These are phyloP conservation scores for Aspergillus melleus DNA, from an alignment of 2,329 filamentous ascomycete genomes.

Conservation along the genomic window DNA sequence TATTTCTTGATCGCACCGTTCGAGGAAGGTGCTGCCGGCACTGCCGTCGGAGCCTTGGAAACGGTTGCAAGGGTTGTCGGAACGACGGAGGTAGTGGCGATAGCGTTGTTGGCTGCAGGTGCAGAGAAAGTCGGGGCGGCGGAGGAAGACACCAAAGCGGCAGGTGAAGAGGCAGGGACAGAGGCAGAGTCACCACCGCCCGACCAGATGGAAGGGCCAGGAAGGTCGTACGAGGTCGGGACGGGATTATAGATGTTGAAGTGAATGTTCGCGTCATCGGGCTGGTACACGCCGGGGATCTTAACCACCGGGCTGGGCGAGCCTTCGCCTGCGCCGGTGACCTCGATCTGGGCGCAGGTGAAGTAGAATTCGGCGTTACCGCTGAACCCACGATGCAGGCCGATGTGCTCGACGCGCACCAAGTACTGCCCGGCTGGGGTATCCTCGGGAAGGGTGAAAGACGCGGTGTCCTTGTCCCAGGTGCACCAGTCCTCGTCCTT, in stretches of 20 bases:
- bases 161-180: background rate
- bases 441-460: constrained; percentile 45
- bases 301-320: constrained; percentile 11
- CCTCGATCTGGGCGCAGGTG: constrained; percentile 45
- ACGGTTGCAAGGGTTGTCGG: background rate
- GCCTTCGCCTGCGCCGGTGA: constrained; percentile 43
- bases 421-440: constrained; percentile 51
- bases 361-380: constrained; percentile 52
- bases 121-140: background rate
- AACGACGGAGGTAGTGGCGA: background rate
- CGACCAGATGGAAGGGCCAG: constrained; percentile 4
- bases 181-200: background rate
- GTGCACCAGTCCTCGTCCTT: constrained; percentile 13
- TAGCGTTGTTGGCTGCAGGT: background rate
- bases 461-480: constrained; percentile 12
- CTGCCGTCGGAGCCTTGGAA: background rate
- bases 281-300: constrained; percentile 17
- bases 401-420: constrained; percentile 52
- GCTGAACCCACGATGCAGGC: constrained; percentile 44
- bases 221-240: constrained; percentile 4
- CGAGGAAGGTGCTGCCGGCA: background rate
- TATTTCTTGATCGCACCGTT: constrained; percentile 3
- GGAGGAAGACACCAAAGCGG: background rate
- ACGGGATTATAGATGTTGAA: constrained; percentile 14
- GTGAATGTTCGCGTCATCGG: constrained; percentile 12